Conservation (phyloP, 495 filamentous ascomycete species). For the Tricharina praecox region DNA sequence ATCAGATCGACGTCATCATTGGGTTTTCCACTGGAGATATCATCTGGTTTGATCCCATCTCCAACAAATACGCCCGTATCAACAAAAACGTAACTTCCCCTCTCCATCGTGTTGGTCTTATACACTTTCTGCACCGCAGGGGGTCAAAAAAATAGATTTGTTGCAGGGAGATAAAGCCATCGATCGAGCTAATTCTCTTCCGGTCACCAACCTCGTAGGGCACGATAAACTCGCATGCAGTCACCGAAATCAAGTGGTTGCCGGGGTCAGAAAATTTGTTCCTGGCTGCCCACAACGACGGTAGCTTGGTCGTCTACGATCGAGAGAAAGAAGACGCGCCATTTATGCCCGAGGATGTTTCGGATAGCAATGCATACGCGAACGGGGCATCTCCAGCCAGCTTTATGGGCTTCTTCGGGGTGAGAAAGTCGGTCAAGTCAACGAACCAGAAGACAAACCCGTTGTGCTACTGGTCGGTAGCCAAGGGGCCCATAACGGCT, state of each 20-base stretch:
- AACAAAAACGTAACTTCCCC: slow-evolving; percentile 66
- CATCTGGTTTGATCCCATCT: slow-evolving; percentile 96
- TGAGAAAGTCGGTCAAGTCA: slow-evolving; percentile 79
- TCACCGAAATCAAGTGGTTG: slow-evolving; percentile 81
- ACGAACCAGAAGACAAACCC: slow-evolving; percentile 88
- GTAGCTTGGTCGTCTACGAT: slow-evolving; percentile 86
- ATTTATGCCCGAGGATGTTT: slow-evolving; percentile 40
- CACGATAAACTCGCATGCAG: slow-evolving; percentile 65
- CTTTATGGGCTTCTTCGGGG: slow-evolving; percentile 19
- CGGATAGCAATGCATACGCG: slow-evolving; percentile 15
- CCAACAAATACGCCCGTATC: slow-evolving; percentile 83
- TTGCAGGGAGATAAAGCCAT: not conserved
- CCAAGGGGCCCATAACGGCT: slow-evolving; percentile 71
- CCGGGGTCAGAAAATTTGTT: slow-evolving; percentile 90
- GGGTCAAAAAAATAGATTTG: too few species aligned
- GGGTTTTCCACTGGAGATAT: slow-evolving; percentile 92
- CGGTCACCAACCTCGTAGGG: too few species aligned
- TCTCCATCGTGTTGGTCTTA: not conserved
- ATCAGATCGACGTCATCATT: slow-evolving; percentile 80
- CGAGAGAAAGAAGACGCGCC: slow-evolving; percentile 92
- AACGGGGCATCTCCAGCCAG: slow-evolving; percentile 8
- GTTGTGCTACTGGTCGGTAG: slow-evolving; percentile 75
- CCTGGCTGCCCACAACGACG: slow-evolving; percentile 82
- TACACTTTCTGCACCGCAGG: too few species aligned
- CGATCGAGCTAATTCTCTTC: not conserved